A percentile compares a stretch with the other conserved stretches of the same genome.
Conservation (phyloP, 768 basidiomycete genomes). For the Boletus rubropictus region DNA sequence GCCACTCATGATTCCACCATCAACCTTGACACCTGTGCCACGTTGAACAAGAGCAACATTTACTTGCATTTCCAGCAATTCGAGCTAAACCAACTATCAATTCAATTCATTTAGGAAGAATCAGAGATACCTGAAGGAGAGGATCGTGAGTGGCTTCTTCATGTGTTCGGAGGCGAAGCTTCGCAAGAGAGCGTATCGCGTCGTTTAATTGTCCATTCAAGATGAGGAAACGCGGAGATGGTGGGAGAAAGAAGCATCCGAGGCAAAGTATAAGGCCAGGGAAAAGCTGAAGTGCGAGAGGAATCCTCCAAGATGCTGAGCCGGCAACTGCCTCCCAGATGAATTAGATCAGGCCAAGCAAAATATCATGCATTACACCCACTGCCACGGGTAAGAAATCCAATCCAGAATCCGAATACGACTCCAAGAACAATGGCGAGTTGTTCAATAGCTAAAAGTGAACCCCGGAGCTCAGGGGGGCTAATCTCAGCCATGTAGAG, state of each 20-base stretch:
- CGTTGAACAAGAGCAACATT: conserved; percentile 51
- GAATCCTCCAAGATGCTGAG: conserved; percentile 71
- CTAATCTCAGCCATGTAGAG: conserved; percentile 84
- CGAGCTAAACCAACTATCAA: conserved; percentile 41
- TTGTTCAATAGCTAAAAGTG: conserved; percentile 74
- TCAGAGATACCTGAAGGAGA: conserved; percentile 39
- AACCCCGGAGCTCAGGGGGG: conserved; percentile 73
- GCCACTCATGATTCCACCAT: conserved; percentile 18
- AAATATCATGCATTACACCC: conserved; percentile 17
- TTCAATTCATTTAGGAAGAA: background rate
- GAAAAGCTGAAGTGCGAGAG: conserved; percentile 63
- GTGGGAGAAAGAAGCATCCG: conserved; percentile 48
- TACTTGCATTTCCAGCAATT: conserved; percentile 71
- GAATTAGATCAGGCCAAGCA: background rate
- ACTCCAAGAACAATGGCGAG: conserved; percentile 77
- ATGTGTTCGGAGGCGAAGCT: conserved; percentile 40
- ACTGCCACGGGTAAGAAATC: conserved; percentile 66
- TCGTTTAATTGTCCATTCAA: conserved; percentile 50
- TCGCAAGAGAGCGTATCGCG: conserved; percentile 52
- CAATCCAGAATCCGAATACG: conserved; percentile 79
- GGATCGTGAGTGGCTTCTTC: conserved; percentile 48
- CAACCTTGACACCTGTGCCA: conserved; percentile 20
- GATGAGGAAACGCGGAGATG: conserved; percentile 45
- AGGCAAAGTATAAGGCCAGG: conserved; percentile 63
- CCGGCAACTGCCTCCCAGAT: conserved; percentile 40